Percentiles rank a stretch among this genome's conserved stretches.
Conservation (phyloP, 306 rosid species). For the Sicyos baderoa region DNA sequence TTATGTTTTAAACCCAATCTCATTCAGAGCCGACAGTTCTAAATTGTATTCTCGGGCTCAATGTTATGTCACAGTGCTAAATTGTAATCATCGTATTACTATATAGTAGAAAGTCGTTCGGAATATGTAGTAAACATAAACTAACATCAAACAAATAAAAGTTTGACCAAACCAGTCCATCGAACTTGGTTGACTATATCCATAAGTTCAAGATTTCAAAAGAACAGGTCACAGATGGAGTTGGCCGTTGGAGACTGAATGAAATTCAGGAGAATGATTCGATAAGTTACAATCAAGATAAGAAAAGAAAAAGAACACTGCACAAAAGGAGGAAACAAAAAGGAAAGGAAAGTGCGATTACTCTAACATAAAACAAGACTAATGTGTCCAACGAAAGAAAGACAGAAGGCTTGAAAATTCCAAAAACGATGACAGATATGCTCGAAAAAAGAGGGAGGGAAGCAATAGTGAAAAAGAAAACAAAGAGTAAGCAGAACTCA, state of each 20-base stretch:
- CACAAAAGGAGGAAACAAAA: slow-evolving; percentile 11
- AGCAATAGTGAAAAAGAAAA: background rate
- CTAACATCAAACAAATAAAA: background rate
- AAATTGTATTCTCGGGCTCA: background rate
- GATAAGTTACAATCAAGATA: background rate
- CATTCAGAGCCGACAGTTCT: background rate
- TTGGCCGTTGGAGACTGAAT: background rate
- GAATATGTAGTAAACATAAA: slow-evolving; percentile 5
- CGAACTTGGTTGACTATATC: background rate
- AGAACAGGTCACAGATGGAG: background rate
- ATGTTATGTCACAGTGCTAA: background rate
- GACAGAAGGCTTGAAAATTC: background rate
- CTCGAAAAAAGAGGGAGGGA: background rate
- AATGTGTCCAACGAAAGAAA: background rate
- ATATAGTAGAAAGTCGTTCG: background rate
- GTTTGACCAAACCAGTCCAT: background rate
- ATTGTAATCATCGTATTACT: slow-evolving; percentile 4
- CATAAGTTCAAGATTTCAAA: slow-evolving; percentile 6
- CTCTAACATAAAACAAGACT: background rate
- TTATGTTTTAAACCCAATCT: background rate
- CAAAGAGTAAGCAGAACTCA: background rate
- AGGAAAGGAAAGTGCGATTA: background rate
- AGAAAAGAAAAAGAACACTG: background rate
- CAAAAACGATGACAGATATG: background rate
- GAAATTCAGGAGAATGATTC: slow-evolving; percentile 5